Base-by-base conservation (phyloP, 2,329 filamentous ascomycete genomes). In the Sclerotinia subarctica region DNA sequence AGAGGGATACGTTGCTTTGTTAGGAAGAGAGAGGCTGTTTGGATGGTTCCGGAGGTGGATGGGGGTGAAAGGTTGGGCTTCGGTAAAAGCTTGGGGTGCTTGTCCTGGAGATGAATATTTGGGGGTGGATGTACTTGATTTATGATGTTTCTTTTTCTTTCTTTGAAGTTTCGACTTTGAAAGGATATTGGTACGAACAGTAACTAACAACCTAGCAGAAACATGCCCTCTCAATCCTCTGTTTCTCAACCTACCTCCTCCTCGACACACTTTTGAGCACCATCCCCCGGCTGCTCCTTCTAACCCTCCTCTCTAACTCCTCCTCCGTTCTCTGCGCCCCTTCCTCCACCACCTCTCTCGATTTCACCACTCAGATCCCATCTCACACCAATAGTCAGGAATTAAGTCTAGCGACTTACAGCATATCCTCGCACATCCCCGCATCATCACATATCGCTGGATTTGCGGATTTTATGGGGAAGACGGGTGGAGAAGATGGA, bases 191-290 rank as follows among this genome's bases (percentile, higher is more conserved):
- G 7, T 15, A 56, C 5, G 13, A 42, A 17, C 13, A 38, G 15
- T 15, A 67, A 75, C 74, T 13, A 66, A 76, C 46, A 67, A 76
- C 67, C 74, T 63, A 54, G 65, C 26, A 68, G 52, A 64, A 60
- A 68, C 59, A 68, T 49, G 42, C 66, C n/a, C 66, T 64, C n/a
- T 63, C 54, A 6, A 52, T 68, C 65, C 69, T 73, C 35, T 68
- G 77, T 68, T 77, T 77, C 68, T 69, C 74, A 13, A 75, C 75
- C 70, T 78, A 76, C 69, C 74, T 78, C 21, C 68, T 77, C 57
- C 69, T 77, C 69, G 75, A 77, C 66, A 76, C 74, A 3, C 56
- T 76, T 32, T 68, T 77, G 64, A 75, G 67, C 66, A 68, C 73
- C 42, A 69, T 76, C 66, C 76, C 76, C 1, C 74, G 75, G 46